Base-by-base conservation (phyloP, 306 rosid genomes). In the Luffa acutangula region DNA sequence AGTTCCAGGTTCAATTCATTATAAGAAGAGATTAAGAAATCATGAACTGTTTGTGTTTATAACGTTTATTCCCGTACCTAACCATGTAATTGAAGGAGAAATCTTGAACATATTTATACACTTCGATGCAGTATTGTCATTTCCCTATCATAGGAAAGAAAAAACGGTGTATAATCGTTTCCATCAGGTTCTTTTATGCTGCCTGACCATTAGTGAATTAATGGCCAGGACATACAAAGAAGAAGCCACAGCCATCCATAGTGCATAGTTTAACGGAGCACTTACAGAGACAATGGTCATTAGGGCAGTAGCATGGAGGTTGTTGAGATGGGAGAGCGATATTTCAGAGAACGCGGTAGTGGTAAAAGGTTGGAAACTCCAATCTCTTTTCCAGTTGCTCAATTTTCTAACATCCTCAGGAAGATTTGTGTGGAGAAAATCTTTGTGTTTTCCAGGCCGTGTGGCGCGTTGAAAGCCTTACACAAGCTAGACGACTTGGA, bases 1-100 rank as follows among this genome's bases (percentile, higher is more conserved):
- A 74, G 80, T 71, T 52, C 62, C 53, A 63, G 58, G 73, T 86
- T 84, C 82, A 75, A n/a, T 64, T 10, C 36, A 52, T 53, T 34
- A 7, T 4, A 53, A 14, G 64, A 36, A 42, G 46, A 39, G 52
- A 69, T 69, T 41, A 17, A 66, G 51, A n/a, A 15, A 66, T 17
- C 51, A 1, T 39, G 75, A 69, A 18, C 51, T 21, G 0, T 57
- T 21, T 59, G 25, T 41, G 75, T 69, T 66, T 42, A n/a, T 18
- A 17, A 42, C 34, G 34, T 69, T 9, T 42, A 69, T 69, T 39
- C 9, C 2, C 17, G 54, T 33, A 49, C 56, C 56, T 70, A 21
- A 43, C 18, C 54, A 45, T 70, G 56, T 20, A 43, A 11, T 20
- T 70, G 56, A 45, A 70, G 56, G 21, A 48, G 77, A 14, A 71